Percentiles rank a stretch among this genome's conserved stretches.
Evolutionary conservation across 2,329 filamentous ascomycete genomes (phyloP).

Genomic region (Trichoderma atroviride): DNA sequence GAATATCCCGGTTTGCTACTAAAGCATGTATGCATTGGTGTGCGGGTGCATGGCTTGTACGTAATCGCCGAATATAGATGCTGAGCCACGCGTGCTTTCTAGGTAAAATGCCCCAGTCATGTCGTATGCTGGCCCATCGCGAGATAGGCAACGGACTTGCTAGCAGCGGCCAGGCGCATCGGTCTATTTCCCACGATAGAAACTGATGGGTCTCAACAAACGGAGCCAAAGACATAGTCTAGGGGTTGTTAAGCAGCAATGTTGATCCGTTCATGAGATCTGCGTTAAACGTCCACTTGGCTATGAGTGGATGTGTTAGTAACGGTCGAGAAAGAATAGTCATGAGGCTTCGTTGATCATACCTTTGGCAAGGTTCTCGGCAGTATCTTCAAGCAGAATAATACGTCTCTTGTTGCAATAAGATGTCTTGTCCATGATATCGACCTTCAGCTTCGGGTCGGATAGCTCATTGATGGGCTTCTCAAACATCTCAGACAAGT

Average conservation of each 20-base stretch:
- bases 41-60: background rate
- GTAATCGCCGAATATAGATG: background rate
- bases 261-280: slow-evolving; percentile 27
- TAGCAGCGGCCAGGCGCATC: background rate
- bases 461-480: slow-evolving; percentile 88
- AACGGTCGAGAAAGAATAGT: background rate
- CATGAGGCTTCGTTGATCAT: slow-evolving; percentile 30
- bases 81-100: background rate
- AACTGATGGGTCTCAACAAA: background rate
- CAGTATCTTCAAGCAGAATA: slow-evolving; percentile 89
- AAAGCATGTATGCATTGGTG: background rate
- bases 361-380: slow-evolving; percentile 88
- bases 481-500: slow-evolving; percentile 98
- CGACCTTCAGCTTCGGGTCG: slow-evolving; percentile 87
- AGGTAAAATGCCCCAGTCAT: background rate
- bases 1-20: background rate
- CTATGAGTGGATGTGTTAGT: slow-evolving; percentile 39
- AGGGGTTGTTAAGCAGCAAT: slow-evolving; percentile 24
- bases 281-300: slow-evolving; percentile 51
- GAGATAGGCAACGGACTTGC: background rate
- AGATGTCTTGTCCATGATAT: slow-evolving; percentile 97
- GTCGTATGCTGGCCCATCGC: background rate
- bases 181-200: background rate
- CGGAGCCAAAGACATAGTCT: background rate
- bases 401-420: slow-evolving; percentile 93